Percentiles rank a stretch among this genome's conserved stretches.
phyloP scores from a whole-genome alignment of 805 yeast genomes.

The Starmerella vitae region DNA sequence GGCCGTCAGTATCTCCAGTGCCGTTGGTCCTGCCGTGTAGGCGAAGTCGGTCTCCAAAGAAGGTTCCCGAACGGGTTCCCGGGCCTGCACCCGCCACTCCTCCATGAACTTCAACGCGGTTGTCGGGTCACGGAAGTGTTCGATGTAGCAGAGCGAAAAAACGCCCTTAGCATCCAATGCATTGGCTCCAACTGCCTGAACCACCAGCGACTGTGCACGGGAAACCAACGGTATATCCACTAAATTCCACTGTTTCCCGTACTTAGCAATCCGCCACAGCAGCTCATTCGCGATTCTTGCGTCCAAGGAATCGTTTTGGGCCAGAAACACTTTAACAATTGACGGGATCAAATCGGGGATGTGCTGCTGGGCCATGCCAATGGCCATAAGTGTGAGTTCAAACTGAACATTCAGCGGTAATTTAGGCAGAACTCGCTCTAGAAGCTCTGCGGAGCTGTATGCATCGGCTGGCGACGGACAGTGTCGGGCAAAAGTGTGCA shows the following conservation, averaged over 20 bases:
- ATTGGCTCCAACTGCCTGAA: slow-evolving; percentile 13
- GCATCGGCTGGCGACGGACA: slow-evolving; percentile 20
- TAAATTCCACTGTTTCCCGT: slow-evolving; percentile 21
- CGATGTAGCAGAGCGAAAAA: slow-evolving; percentile 22
- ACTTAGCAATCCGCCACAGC: slow-evolving; percentile 23
- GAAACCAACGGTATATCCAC: slow-evolving; percentile 16
- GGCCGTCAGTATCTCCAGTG: slow-evolving; percentile 11
- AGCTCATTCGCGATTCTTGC: slow-evolving; percentile 20
- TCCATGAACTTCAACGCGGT: slow-evolving; percentile 10
- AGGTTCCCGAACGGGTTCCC: neutral
- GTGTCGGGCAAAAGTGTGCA: slow-evolving; percentile 21
- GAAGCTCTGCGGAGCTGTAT: slow-evolving; percentile 18
- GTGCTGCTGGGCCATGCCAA: slow-evolving; percentile 16
- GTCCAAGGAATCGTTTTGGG: slow-evolving; percentile 3
- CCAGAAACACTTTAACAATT: slow-evolving; percentile 20
- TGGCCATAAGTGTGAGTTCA: slow-evolving; percentile 17
- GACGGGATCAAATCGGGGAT: slow-evolving; percentile 22
- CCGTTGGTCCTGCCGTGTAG: slow-evolving; percentile 10
- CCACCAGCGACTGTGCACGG: slow-evolving; percentile 22
- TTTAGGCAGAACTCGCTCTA: slow-evolving; percentile 10
- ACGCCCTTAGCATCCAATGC: slow-evolving; percentile 24
- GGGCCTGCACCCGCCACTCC: neutral
- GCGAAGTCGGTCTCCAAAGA: slow-evolving; percentile 10
- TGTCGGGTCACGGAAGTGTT: slow-evolving; percentile 11
- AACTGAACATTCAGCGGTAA: slow-evolving; percentile 15